phyloP scores from a whole-genome alignment of 495 filamentous ascomycete genomes.

The Lentithecium fluviatile region DNA sequence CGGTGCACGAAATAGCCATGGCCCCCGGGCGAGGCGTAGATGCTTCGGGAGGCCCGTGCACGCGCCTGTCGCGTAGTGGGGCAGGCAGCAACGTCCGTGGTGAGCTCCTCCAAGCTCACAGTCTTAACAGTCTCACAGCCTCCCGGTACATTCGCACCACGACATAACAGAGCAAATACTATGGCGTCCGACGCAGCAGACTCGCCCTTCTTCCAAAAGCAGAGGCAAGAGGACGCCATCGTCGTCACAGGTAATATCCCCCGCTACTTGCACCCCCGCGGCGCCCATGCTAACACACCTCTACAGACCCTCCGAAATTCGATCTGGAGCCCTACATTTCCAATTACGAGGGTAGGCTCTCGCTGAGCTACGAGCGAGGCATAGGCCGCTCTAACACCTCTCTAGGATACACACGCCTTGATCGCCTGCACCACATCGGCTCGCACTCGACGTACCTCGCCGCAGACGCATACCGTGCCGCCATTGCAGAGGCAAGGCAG shows the following conservation, averaged over 20 bases:
- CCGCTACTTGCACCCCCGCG: neutral
- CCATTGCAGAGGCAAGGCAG: conserved; percentile 67
- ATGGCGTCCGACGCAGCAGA: conserved; percentile 32
- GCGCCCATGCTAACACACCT: conserved; percentile 39
- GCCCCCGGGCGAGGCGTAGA: no score
- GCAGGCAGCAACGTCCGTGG: neutral
- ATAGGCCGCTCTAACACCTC: conserved; percentile 33
- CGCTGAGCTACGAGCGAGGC: conserved; percentile 14
- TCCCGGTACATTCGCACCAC: no score
- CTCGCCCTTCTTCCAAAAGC: conserved; percentile 27
- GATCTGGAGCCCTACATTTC: conserved; percentile 90
- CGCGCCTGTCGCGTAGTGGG: no score
- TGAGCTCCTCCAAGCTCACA: neutral
- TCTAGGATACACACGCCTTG: conserved; percentile 65
- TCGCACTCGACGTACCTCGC: conserved; percentile 71
- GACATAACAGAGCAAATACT: no score
- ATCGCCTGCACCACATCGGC: conserved; percentile 80
- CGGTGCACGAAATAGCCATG: no score
- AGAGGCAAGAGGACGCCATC: conserved; percentile 10
- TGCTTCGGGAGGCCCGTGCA: no score
- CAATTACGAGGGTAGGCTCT: conserved; percentile 74
- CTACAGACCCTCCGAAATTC: conserved; percentile 78
- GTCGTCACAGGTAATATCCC: conserved; percentile 22
- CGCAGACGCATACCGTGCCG: conserved; percentile 76
- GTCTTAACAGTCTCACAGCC: neutral